Evolutionary conservation across 192 early-diverging fungal genomes (phyloP).

Genomic region (Coemansia interrupta): DNA sequence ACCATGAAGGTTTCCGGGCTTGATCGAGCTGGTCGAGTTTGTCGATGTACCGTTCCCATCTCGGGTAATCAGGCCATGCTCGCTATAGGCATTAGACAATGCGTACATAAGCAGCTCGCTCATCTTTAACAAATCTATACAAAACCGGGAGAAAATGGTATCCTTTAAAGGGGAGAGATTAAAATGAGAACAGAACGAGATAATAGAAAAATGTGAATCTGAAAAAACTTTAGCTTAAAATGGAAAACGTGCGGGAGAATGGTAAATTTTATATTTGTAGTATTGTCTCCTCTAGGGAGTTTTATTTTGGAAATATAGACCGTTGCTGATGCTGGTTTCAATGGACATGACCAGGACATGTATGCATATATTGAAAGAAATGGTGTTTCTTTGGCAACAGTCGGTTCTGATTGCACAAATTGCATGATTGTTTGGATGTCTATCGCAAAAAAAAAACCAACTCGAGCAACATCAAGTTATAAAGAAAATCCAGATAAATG

Average conservation of each 20-base stretch:
- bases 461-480: too few species aligned
- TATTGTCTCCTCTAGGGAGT: too few species aligned
- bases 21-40: background rate
- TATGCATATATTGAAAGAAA: background rate
- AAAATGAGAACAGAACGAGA: background rate
- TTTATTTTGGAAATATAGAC: background rate
- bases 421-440: too few species aligned
- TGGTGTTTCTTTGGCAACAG: background rate
- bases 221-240: background rate
- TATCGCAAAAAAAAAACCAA: too few species aligned
- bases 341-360: background rate
- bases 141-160: background rate
- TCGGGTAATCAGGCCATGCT: conserved; percentile 30
- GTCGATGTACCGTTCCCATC: background rate
- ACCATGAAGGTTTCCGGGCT: conserved; percentile 2
- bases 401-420: too few species aligned
- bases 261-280: background rate
- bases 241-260: background rate
- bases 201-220: background rate
- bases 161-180: background rate
- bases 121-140: background rate
- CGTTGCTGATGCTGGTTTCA: background rate
- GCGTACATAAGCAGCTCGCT: background rate
- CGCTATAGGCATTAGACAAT: background rate
- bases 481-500: too few species aligned